phyloP scores from a whole-genome alignment of 192 early-diverging fungal species.

The Gaertneriomyces sp. region DNA sequence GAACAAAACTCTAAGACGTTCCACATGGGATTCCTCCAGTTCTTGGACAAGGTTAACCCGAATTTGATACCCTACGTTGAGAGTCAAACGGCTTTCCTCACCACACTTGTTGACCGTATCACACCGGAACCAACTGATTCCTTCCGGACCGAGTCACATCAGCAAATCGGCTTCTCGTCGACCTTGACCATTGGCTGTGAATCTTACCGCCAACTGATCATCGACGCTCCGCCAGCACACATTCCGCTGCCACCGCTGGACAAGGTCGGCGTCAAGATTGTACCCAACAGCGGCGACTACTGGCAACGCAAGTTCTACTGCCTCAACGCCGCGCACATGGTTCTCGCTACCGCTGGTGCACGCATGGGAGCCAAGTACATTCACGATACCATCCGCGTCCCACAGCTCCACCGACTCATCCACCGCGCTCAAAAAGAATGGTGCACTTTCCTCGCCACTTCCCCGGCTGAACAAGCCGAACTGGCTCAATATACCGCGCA shows the following conservation, averaged over 20 bases:
- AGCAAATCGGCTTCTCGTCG: not conserved
- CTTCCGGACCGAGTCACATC: not conserved
- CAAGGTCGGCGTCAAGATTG: constrained; percentile 10
- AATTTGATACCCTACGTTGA: constrained; percentile 8
- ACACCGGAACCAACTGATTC: constrained; percentile 17
- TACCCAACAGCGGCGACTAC: constrained; percentile 6
- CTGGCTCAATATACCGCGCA: not conserved
- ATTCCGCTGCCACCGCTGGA: not conserved
- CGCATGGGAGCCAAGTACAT: constrained; percentile 3
- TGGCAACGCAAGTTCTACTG: constrained; percentile 21
- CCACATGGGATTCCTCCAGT: not conserved
- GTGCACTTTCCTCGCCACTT: constrained; percentile 3
- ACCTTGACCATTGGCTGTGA: constrained; percentile 15
- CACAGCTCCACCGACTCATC: not conserved
- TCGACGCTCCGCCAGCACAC: constrained; percentile 1
- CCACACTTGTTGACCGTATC: constrained; percentile 15
- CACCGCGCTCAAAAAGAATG: constrained; percentile 14
- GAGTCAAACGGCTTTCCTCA: constrained; percentile 2
- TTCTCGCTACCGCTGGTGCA: constrained; percentile 9
- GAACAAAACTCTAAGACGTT: constrained; percentile 9
- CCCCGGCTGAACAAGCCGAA: not conserved
- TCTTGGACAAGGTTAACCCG: not conserved
- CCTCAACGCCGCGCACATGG: constrained; percentile 14
- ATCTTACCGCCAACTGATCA: constrained; percentile 10
- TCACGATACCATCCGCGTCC: constrained; percentile 4